phyloP scores from a whole-genome alignment of 495 filamentous ascomycete species.

The Tuber magnatum region DNA sequence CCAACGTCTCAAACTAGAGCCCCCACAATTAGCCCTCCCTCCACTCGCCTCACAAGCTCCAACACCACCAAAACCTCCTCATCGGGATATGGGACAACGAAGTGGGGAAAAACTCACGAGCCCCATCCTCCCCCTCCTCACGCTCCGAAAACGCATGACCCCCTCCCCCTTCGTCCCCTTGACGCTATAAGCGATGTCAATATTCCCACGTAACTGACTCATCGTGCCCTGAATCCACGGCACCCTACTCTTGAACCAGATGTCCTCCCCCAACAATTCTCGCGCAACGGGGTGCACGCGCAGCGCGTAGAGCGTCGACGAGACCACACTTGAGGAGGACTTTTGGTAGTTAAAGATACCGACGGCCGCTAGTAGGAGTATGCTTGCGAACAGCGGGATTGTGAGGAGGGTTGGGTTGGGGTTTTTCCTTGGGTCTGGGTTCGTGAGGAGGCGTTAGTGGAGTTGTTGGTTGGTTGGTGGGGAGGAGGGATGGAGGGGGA shows the following conservation, averaged over 20 bases:
- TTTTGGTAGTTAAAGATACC: slow-evolving; percentile 95
- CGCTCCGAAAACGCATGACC: slow-evolving; percentile 73
- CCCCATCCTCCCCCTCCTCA: slow-evolving; percentile 63
- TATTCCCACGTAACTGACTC: slow-evolving; percentile 87
- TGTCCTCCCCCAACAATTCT: slow-evolving; percentile 75
- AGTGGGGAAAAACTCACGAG: slow-evolving; percentile 53
- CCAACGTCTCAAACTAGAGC: slow-evolving; percentile 32
- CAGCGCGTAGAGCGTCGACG: slow-evolving; percentile 79
- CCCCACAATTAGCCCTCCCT: background rate
- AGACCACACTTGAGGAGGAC: slow-evolving; percentile 69
- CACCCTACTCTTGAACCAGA: slow-evolving; percentile 79
- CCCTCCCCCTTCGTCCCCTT: slow-evolving; percentile 68
- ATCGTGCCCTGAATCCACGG: slow-evolving; percentile 91
- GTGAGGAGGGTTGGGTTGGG: background rate
- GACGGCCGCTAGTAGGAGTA: background rate
- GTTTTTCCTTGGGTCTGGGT: background rate
- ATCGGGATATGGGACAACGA: background rate
- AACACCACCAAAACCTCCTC: background rate
- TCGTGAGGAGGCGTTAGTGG: background rate
- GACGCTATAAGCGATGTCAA: slow-evolving; percentile 80
- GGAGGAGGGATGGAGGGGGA: background rate
- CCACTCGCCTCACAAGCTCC: background rate
- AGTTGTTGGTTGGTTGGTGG: background rate
- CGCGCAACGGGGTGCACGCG: slow-evolving; percentile 69
- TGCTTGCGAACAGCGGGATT: background rate